Base-by-base conservation (phyloP, 306 rosid genomes). In the Datisca glomerata region DNA sequence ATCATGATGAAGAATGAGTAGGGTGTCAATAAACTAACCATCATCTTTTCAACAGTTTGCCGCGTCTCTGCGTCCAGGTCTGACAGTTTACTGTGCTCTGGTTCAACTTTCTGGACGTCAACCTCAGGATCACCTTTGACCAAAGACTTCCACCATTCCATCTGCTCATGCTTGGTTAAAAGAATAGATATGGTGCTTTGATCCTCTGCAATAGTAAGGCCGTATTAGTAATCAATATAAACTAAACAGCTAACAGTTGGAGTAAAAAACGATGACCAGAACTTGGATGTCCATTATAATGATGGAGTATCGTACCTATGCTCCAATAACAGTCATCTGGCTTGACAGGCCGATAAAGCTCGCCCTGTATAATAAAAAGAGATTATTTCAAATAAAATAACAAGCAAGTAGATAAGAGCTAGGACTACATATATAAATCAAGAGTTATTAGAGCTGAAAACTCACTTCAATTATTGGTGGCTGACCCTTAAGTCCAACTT, bases 91-190 rank as follows among this genome's bases (percentile, higher is more conserved):
- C 96, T 91, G 65, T 61, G 61, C 55, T 78, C 99, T 2, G 99
- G 99, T 58, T 85, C 99, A 45, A 78, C 94, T 47, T 78, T 85
- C 29, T 91, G 96, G 9, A 96, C 85, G 65, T 91, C 91, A 14
- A 91, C 55, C 56, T 75, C 85, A 51, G 94, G 96, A 39, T 75
- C 96, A 17, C 99, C 99, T 62, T 80, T 91, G 34, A 91, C 80
- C 42, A 91, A 39, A 64, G 66, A 59, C 55, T 75, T 91, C 99
- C 99, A 91, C 99, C 99, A 91, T 49, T 78, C 93, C 96, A 91
- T 73, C 64, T 85, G 94, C 61, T 91, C 76, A 36, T 73, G 92
- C 70, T 91, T 91, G 49, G 99, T 91, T 70, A 91, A 69, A 28
- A 91, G 96, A 65, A 91, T 73, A 38, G 92, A 75, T 52, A 91